These are phyloP conservation scores for Soucietia sequanensis DNA, from an alignment of 805 yeast species.

Conservation along the genomic window DNA sequence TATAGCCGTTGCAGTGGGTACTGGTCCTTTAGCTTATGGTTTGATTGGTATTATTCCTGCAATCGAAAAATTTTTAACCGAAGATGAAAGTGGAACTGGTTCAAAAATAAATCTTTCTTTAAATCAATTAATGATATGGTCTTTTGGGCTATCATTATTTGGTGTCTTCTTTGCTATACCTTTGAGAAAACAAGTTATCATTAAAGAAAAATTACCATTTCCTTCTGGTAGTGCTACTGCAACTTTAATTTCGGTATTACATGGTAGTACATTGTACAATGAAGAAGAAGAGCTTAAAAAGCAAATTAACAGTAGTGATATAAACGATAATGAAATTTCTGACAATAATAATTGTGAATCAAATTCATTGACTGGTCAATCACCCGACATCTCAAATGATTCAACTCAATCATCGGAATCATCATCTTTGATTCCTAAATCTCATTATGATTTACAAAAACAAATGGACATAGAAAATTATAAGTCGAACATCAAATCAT, in stretches of 20 bases:
- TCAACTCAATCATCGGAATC: constrained; percentile 1
- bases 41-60: constrained; percentile 96
- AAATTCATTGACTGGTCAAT: too few species aligned
- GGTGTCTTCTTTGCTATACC: constrained; percentile 97
- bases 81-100: constrained; percentile 71
- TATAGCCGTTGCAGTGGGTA: constrained; percentile 94
- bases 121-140: constrained; percentile 72
- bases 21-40: constrained; percentile 95
- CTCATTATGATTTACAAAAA: not conserved
- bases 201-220: constrained; percentile 83
- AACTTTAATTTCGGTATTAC: constrained; percentile 83
- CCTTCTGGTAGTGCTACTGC: constrained; percentile 98
- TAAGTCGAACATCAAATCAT: constrained; percentile 56
- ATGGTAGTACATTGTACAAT: constrained; percentile 56
- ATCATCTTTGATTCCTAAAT: not conserved
- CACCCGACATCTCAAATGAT: too few species aligned
- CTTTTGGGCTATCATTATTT: constrained; percentile 82
- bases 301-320: too few species aligned
- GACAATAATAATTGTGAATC: too few species aligned
- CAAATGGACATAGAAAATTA: constrained; percentile 22
- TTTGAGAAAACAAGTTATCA: constrained; percentile 77
- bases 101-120: constrained; percentile 35
- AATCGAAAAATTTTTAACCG: constrained; percentile 79
- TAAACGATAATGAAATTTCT: too few species aligned
- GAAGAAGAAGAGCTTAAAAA: constrained; percentile 23